Evolutionary conservation across 2,329 filamentous ascomycete genomes (phyloP), one percentile per base, ranked within the genome.

Genomic region (Furcasterigmium sp.): DNA sequence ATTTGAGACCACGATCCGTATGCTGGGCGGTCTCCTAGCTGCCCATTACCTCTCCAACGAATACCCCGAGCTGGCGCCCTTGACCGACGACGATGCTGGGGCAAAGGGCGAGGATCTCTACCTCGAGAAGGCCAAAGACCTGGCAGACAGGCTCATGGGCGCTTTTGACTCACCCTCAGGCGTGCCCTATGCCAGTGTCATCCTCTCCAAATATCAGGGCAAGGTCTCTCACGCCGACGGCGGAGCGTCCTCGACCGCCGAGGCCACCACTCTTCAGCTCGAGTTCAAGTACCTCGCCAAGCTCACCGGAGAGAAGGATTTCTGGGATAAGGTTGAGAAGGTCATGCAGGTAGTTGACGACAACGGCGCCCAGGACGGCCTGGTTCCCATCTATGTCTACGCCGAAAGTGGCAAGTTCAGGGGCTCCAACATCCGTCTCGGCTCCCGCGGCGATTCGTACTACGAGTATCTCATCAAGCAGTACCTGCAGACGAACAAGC

Each of bases 401-500:
- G 81, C 93, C 4, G 78, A 82, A 21, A 81, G 72, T 11, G 93
- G 93, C 44, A 69, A 80, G 42, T 98, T 97, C 66, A 77, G 80
- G 40, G 89, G 88, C 17, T 67, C 81, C 17, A 95, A 96, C 58
- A 91, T 98, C 56, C 86, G 93, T 15, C 75, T 97, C 18, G 93
- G 93, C 30, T 96, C 89, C 61, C 81, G 93, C 48, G 93, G 93
- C 37, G 93, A 98, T 69, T 96, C 91, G 38, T 98, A 97, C 68
- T 98, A 98, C 67, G 89, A 98, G 67, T 98, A 98, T 62, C 80
- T 98, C 40, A 94, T 97, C 72, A 98, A 98, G 69, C 93, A 98
- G 63, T 97, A 95, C 60, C 75, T 96, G 17, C 93, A 98, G 64
- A 98, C 93, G 11, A 87, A 87, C 44, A 82, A 86, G 60, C 75